Evolutionary conservation across 2,329 filamentous ascomycete species (phyloP), one percentile per base, ranked within the genome.

Genomic region (Elsinoe perseae): DNA sequence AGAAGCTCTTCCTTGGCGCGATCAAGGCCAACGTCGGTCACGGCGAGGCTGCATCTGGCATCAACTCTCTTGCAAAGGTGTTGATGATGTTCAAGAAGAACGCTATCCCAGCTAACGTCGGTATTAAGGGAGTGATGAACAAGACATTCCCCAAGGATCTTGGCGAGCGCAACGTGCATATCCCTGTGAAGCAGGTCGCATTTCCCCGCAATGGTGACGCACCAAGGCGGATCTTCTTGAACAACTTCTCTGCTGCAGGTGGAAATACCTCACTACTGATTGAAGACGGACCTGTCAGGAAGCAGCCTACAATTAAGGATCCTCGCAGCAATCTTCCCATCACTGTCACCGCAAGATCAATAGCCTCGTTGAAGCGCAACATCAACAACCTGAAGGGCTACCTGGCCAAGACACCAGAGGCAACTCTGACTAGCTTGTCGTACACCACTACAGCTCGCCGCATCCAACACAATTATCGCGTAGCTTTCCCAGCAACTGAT

Each of bases 1-100:
- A 79, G 67, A 72, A 75, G 20, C 71, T 80, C 5, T 71, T 78
- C 61, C 69, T 80, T n/a, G 77, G 77, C 61, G 76, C 77, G 28
- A 76, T 79, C 69, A 80, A 80, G 64, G 76, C 77, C 50, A 79
- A 79, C 61, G 75, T 80, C 61, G 77, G 77, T 40, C 77, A 80
- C 64, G 77, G 75, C 38, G 77, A 80, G 64, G 77, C 77, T 60
- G 75, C 75, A 32, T 79, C 77, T 32, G 77, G 77, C 60, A 77
- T 79, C 69, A 78, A 77, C 63, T 77, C 77, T 7, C 68, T 79
- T 14, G 68, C 74, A 66, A 80, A 80, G 68, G 72, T 77, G 14
- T 62, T 80, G 62, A 69, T 79, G 68, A 79, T 80, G 77, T 69
- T 78, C 70, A 72, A 77, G 69, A 75, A 78, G 66, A 72, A 75